phyloP scores from a whole-genome alignment of 164 flowering plant genomes.

The Nymphaea colorata region DNA sequence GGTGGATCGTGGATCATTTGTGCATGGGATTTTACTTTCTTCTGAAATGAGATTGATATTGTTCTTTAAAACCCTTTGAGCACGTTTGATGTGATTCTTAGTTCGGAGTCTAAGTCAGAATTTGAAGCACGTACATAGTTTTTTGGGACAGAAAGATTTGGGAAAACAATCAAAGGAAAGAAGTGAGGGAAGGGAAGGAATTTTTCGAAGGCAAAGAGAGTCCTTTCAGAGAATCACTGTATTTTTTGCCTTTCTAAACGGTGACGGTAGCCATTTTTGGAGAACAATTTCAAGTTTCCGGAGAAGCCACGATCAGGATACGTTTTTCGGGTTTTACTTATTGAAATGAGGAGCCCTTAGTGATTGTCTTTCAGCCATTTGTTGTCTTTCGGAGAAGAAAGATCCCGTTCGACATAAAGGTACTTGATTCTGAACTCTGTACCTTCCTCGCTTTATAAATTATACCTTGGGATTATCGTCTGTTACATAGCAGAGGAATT shows the following conservation, averaged over 20 bases:
- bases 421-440: not conserved
- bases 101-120: too few relatives aligned
- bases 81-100: too few relatives aligned
- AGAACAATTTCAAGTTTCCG: not conserved
- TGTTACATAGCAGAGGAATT: not conserved
- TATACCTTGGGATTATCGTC: too few relatives aligned
- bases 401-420: not conserved
- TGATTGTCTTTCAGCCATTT: not conserved
- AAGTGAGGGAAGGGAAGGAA: not conserved
- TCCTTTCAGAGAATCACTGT: not conserved
- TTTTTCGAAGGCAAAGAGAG: not conserved
- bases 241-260: not conserved
- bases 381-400: not conserved
- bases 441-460: not conserved
- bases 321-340: too few relatives aligned
- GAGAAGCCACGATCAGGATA: not conserved
- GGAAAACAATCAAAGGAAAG: not conserved
- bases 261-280: not conserved
- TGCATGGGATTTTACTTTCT: too few relatives aligned
- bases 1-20: too few relatives aligned
- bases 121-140: not conserved
- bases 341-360: not conserved
- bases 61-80: too few relatives aligned
- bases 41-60: too few relatives aligned
- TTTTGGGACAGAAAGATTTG: not conserved